Conservation (phyloP, 108 stramenopile genomes). For the Cyclostephanos tholiformis region DNA sequence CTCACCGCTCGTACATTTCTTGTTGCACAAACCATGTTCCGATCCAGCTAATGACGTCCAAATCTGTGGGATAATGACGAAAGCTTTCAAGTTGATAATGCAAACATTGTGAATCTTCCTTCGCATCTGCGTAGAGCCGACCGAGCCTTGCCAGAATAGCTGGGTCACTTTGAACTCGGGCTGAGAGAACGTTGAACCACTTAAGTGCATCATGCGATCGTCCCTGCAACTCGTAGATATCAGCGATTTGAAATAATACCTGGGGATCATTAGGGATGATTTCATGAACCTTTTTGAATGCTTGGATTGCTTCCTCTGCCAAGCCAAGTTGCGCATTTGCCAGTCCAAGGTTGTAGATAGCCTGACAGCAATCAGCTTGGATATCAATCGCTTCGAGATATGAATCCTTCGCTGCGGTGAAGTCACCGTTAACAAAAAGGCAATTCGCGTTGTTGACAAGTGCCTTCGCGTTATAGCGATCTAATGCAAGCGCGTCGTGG, state of each 20-base stretch:
- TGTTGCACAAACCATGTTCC: slow-evolving; percentile 90
- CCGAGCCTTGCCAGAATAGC: slow-evolving; percentile 70
- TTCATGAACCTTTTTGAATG: slow-evolving; percentile 88
- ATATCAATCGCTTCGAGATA: slow-evolving; percentile 91
- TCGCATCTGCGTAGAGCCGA: slow-evolving; percentile 63
- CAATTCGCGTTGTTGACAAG: slow-evolving; percentile 94
- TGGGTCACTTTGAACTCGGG: slow-evolving; percentile 79
- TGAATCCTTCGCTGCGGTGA: slow-evolving; percentile 70
- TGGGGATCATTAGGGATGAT: slow-evolving; percentile 82
- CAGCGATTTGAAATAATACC: slow-evolving; percentile 87
- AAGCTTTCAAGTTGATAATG: slow-evolving; percentile 76
- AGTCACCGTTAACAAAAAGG: slow-evolving; percentile 69
- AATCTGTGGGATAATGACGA: slow-evolving; percentile 81
- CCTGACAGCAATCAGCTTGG: slow-evolving; percentile 86
- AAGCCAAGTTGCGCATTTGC: slow-evolving; percentile 60
- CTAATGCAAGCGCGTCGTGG: slow-evolving; percentile 70
- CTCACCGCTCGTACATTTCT: slow-evolving; percentile 88
- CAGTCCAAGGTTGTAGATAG: slow-evolving; percentile 89
- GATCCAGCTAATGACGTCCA: slow-evolving; percentile 86
- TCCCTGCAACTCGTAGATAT: slow-evolving; percentile 68
- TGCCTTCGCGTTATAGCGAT: slow-evolving; percentile 88
- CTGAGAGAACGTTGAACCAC: slow-evolving; percentile 84
- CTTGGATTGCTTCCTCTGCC: slow-evolving; percentile 71
- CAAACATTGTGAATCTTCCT: slow-evolving; percentile 71
- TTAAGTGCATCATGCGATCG: slow-evolving; percentile 50